Base-by-base conservation (phyloP, 2,329 filamentous ascomycete genomes). In the Aureobasidium sp. region DNA sequence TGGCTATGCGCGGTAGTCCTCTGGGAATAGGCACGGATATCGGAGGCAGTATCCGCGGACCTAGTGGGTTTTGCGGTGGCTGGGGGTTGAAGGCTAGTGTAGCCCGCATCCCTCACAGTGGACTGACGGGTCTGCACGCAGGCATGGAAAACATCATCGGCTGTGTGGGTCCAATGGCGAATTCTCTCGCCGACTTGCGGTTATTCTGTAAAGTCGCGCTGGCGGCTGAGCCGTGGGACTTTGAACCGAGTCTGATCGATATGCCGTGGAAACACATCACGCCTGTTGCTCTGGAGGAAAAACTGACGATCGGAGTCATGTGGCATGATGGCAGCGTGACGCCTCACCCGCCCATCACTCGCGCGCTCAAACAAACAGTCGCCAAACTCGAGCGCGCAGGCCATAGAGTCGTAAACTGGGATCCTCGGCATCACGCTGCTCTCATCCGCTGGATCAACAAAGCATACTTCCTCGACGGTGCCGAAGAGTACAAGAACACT, bases 81-180 rank as follows among this genome's bases (percentile, higher is more conserved):
- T 95, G 85, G 68, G 89, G 89, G 2, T 75, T 95, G 55, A 95
- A 95, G 68, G 75, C 88, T 1, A 84, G n/a, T 6, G 39, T 44
- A 2, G 53, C 45, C 0, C 10, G 58, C 3, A 44, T 55, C 1
- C 53, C 53, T 6, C 45, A 55, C 21, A 29, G 25, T 0, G 45
- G 45, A 17, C 42, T 54, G 7, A 54, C 42, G 7, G 53, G 53
- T 1, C 21, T 54, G 14, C 53, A 54, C 7, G 12, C 40, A 4
- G 53, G 53, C 7, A 54, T 54, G 53, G 53, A 54, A n/a, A 54
- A 54, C 12, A 54, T 54, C 64, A 66, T 62, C 77, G 16, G 66
- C 70, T 0, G 72, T 76, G 68, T 79, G 11, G 80, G 80, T 0
- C 79, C 79, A 0, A 59, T 84, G 19, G 77, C 73, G 2, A 79